Percentiles rank a stretch among this genome's conserved stretches.
phyloP scores from a whole-genome alignment of 164 flowering plant species.

The Kalanchoe fedtschenkoi region DNA sequence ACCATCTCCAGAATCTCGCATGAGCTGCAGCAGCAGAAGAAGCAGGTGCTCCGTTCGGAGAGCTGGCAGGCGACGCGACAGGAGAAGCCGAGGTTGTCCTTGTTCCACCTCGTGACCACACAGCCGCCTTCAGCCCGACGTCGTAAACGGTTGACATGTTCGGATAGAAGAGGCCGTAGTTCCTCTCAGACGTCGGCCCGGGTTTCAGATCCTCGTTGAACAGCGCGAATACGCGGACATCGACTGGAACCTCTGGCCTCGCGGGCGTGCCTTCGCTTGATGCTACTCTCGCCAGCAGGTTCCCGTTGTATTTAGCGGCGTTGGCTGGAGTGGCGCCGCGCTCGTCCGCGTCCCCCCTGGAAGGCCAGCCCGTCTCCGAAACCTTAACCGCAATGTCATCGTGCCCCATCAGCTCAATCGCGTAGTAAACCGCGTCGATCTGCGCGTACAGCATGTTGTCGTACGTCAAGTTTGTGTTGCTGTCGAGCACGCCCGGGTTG shows the following conservation, averaged over 20 bases:
- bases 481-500: conserved; percentile 43
- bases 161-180: conserved; percentile 82
- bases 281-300: conserved; percentile 41
- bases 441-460: conserved; percentile 96
- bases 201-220: conserved; percentile 88
- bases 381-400: conserved; percentile 56
- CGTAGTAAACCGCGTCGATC: conserved; percentile 80
- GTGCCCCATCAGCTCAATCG: conserved; percentile 70
- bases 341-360: conserved; percentile 72
- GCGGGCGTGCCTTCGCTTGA: conserved; percentile 67
- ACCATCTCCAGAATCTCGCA: neutral
- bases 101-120: no score
- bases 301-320: conserved; percentile 69
- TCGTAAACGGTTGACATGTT: conserved; percentile 65
- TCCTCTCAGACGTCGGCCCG: conserved; percentile 87
- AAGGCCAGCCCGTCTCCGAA: conserved; percentile 99
- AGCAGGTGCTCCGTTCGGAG: neutral
- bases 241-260: conserved; percentile 54
- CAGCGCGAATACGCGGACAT: conserved; percentile 72
- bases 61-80: neutral
- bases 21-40: neutral
- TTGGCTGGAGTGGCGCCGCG: conserved; percentile 68
- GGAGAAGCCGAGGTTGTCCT: no score
- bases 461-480: conserved; percentile 50
- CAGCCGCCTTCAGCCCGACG: conserved; percentile 46